Base-by-base conservation (phyloP, 1,284 basidiomycete species). In the Cutaneotrichosporon dermatis region DNA sequence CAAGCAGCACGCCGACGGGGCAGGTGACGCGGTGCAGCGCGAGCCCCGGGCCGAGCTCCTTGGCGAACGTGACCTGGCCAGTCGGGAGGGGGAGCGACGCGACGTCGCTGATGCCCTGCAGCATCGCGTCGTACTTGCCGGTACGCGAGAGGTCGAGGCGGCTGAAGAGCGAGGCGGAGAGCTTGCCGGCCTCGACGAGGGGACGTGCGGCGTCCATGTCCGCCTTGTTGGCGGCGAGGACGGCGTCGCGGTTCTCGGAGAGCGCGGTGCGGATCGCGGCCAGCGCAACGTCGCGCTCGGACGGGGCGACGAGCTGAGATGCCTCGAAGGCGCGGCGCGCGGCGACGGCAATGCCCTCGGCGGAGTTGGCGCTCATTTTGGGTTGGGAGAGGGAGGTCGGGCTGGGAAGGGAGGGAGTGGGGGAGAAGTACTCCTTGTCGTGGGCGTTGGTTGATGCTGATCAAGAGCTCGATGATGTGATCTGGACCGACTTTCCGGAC, bases 1-100 rank as follows among this genome's bases (percentile, higher is more conserved):
- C 92, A 51, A 99, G 83, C 34, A 99, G 81, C 0, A 97, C 94
- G 15, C 96, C 96, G 64, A 99, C 96, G 0, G 96, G 94, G 75
- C 95, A 99, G 0, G 94, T 92, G 1, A 99, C 88, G 42, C 92
- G 85, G 79, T 96, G 94, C 11, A 99, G 83, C 69, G 97, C 90
- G 12, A 99, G 81, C 0, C 81, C 83, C 42, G 92, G 89, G 66
- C 95, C 93, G 35, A 99, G 81, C 69, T 90, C 84, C 15, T 86
- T 87, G 0, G 95, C 92, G 74, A 95, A 97, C 0, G 89, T 86
- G 35, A 97, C 87, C 39, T 84, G 80, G 6, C 93, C 95, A 3
- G 88, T 90, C 2, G 96, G 95, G 72, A 92, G 90, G 0, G 88
- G 86, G 9, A 99, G 84, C 4, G 79, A 75, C 6, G 90, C 91